Percentiles rank a stretch among this genome's conserved stretches.
phyloP scores from a whole-genome alignment of 1,284 basidiomycete species.

The Pascua guehoae region DNA sequence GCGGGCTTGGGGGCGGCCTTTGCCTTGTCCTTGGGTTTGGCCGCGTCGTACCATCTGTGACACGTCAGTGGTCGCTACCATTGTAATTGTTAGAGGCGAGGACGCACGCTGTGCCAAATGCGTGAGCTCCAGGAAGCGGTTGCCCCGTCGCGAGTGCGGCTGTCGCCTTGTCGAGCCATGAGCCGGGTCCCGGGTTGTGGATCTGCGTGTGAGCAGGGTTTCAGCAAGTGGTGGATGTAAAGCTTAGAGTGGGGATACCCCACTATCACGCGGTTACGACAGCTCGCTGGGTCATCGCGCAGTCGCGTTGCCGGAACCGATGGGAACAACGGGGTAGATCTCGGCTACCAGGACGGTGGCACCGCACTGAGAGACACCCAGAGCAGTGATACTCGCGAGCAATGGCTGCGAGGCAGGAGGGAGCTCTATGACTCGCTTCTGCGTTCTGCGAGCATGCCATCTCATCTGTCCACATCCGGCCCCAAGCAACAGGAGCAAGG shows the following conservation, averaged over 20 bases:
- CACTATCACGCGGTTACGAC: no score
- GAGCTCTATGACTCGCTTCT: no score
- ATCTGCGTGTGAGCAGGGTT: conserved; percentile 21
- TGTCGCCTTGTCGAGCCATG: conserved; percentile 48
- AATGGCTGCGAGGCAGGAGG: no score
- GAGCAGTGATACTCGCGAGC: no score
- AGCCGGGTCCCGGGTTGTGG: conserved; percentile 48
- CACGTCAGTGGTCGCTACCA: not conserved
- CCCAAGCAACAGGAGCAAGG: no score
- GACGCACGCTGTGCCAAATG: conserved; percentile 38
- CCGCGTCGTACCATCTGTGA: conserved; percentile 17
- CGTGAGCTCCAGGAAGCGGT: conserved; percentile 34
- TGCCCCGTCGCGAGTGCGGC: conserved; percentile 41
- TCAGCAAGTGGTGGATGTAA: not conserved
- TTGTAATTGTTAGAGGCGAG: not conserved
- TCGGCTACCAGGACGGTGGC: no score
- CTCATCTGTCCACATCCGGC: no score
- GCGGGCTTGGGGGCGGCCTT: not conserved
- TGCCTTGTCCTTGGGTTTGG: conserved; percentile 11
- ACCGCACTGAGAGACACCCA: no score
- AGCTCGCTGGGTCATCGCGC: no score
- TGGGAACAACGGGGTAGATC: no score
- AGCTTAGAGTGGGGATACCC: not conserved
- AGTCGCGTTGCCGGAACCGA: no score
- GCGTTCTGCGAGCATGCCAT: no score